Conservation (phyloP, 495 filamentous ascomycete species). For the Penicillium cosmopolitanum region DNA sequence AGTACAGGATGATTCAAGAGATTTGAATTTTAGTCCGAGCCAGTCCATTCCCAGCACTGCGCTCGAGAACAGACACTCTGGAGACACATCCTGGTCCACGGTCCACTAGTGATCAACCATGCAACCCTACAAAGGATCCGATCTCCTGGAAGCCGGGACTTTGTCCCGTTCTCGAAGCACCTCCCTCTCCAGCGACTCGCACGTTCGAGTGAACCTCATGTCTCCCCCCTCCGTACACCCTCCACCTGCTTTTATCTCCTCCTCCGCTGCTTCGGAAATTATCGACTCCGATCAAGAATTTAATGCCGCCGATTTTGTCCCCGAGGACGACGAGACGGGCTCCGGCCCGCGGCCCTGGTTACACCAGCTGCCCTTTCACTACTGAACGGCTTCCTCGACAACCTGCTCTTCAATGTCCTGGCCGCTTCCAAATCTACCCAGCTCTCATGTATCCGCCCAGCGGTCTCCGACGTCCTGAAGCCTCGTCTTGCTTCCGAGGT, state of each 20-base stretch:
- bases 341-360: conserved; percentile 64
- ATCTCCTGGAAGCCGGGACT: conserved; percentile 37
- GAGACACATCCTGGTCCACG: conserved; percentile 8
- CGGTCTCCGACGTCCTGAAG: conserved; percentile 85
- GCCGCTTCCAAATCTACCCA: conserved; percentile 80
- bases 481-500: conserved; percentile 85
- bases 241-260: conserved; percentile 84
- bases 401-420: conserved; percentile 87
- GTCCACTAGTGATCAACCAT: conserved; percentile 23
- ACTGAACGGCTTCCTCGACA: conserved; percentile 92
- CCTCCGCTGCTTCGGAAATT: conserved; percentile 87
- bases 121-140: conserved; percentile 41
- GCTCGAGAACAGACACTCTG: conserved; percentile 3
- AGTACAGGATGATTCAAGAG: conserved; percentile 40
- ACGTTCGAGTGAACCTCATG: conserved; percentile 46
- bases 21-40: conserved; percentile 32
- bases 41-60: conserved; percentile 12
- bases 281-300: conserved; percentile 85
- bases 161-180: conserved; percentile 48
- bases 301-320: conserved; percentile 66
- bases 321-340: conserved; percentile 64
- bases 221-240: conserved; percentile 75
- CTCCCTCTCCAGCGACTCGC: conserved; percentile 50
- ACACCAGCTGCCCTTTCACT: conserved; percentile 74
- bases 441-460: conserved; percentile 75